phyloP scores from a whole-genome alignment of 2,329 filamentous ascomycete species.

The Xylaria sp. region DNA sequence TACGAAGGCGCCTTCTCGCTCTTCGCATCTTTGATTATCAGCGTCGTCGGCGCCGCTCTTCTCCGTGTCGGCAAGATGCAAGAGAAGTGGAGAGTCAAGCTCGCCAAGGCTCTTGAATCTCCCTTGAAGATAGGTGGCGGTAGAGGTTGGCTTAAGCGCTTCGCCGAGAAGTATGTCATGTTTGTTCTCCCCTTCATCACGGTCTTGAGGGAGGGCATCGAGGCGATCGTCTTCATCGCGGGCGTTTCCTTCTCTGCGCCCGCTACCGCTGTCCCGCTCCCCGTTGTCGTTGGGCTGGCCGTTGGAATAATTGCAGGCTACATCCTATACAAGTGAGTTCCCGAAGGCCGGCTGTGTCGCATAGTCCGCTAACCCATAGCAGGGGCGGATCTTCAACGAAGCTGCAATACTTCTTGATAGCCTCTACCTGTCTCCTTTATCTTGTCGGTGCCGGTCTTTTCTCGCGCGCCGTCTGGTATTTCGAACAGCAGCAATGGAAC shows the following conservation, averaged over 20 bases:
- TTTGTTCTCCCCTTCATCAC: constrained; percentile 86
- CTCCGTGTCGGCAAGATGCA: constrained; percentile 82
- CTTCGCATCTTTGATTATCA: constrained; percentile 78
- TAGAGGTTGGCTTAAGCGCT: constrained; percentile 58
- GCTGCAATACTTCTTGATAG: constrained; percentile 77
- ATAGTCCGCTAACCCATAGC: constrained; percentile 1
- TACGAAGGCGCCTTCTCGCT: constrained; percentile 82
- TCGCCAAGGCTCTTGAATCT: constrained; percentile 67
- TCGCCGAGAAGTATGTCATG: constrained; percentile 80
- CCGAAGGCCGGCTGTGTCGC: not conserved
- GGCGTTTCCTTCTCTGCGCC: constrained; percentile 79
- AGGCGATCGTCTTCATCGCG: constrained; percentile 84
- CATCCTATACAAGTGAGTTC: constrained; percentile 73
- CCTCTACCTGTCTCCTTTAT: constrained; percentile 82
- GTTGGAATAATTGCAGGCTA: constrained; percentile 71
- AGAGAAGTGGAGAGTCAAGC: constrained; percentile 85
- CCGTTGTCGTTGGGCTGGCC: constrained; percentile 71
- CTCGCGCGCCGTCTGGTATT: constrained; percentile 73
- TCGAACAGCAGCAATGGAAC: constrained; percentile 73
- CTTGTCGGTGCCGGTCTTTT: constrained; percentile 83
- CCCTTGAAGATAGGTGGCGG: constrained; percentile 48
- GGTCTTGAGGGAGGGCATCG: constrained; percentile 82
- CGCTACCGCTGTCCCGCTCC: constrained; percentile 75
- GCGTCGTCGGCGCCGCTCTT: constrained; percentile 76
- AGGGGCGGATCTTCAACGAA: constrained; percentile 66